Evolutionary conservation across 768 basidiomycete genomes (phyloP).

Genomic region (Trametes gibbosa): DNA sequence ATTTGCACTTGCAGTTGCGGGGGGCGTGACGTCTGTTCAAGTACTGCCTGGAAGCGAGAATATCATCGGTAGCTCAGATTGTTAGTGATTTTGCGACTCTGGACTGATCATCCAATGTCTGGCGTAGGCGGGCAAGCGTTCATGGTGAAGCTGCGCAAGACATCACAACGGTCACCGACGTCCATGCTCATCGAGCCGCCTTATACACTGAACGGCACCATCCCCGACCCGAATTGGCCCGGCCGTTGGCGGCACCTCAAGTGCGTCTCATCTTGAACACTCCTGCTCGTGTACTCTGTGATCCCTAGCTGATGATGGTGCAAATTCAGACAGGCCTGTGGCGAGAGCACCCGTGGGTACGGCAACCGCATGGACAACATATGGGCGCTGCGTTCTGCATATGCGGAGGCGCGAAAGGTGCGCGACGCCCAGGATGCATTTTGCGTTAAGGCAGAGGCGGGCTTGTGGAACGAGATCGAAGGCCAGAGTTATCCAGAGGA

Average conservation of each 20-base stretch:
- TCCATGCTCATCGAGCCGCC: conserved; percentile 89
- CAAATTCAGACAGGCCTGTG: conserved; percentile 36
- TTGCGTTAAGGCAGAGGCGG: conserved; percentile 57
- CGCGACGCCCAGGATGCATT: conserved; percentile 69
- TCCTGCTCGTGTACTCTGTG: not conserved
- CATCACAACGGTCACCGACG: conserved; percentile 67
- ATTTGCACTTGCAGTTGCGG: conserved; percentile 71
- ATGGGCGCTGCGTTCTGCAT: conserved; percentile 80
- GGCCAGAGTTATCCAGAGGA: conserved; percentile 62
- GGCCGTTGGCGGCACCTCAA: conserved; percentile 82
- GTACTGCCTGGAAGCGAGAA: conserved; percentile 76
- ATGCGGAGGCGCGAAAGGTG: conserved; percentile 67
- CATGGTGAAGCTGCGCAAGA: conserved; percentile 79
- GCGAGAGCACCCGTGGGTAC: conserved; percentile 36
- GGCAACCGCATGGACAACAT: conserved; percentile 69
- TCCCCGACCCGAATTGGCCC: conserved; percentile 37
- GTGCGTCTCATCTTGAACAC: conserved; percentile 34
- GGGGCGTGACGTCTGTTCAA: conserved; percentile 85
- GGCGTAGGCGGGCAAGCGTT: conserved; percentile 81
- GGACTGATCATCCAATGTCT: too few relatives aligned
- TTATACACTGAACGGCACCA: conserved; percentile 51
- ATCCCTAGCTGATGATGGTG: not conserved
- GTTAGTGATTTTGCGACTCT: too few relatives aligned
- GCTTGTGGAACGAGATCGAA: conserved; percentile 37
- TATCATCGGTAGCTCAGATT: conserved; percentile 54